phyloP scores from a whole-genome alignment of 495 filamentous ascomycete genomes.

The Apodospora peruviana region DNA sequence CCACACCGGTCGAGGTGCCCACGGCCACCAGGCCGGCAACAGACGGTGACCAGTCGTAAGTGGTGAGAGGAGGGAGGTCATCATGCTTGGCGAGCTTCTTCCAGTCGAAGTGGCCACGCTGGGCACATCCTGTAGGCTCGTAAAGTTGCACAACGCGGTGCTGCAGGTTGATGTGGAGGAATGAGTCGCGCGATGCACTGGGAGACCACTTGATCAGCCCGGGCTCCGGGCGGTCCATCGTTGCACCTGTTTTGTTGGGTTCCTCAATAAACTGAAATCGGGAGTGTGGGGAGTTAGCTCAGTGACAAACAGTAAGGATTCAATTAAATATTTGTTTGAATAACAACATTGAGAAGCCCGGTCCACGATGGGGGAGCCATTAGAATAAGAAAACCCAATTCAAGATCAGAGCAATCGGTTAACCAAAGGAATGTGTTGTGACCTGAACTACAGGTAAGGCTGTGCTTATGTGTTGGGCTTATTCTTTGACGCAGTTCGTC shows the following conservation, averaged over 20 bases:
- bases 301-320: background rate
- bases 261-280: too few relatives aligned
- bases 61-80: conserved; percentile 79
- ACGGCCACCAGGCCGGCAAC: conserved; percentile 68
- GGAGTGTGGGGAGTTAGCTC: background rate
- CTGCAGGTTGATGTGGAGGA: conserved; percentile 79
- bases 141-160: conserved; percentile 76
- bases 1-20: conserved; percentile 78
- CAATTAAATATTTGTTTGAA: too few relatives aligned
- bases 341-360: too few relatives aligned
- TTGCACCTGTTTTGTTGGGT: too few relatives aligned
- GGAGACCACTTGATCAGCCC: conserved; percentile 83
- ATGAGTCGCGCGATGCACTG: conserved; percentile 58
- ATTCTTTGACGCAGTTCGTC: too few relatives aligned
- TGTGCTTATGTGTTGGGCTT: too few relatives aligned
- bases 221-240: conserved; percentile 44
- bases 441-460: too few relatives aligned
- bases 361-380: too few relatives aligned
- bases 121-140: conserved; percentile 57
- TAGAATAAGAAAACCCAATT: too few relatives aligned
- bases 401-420: too few relatives aligned
- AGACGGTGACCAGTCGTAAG: conserved; percentile 91
- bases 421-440: too few relatives aligned
- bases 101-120: conserved; percentile 53
- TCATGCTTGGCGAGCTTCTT: conserved; percentile 64